Evolutionary conservation across 2,329 filamentous ascomycete genomes (phyloP).

Genomic region (Apiospora hydei): DNA sequence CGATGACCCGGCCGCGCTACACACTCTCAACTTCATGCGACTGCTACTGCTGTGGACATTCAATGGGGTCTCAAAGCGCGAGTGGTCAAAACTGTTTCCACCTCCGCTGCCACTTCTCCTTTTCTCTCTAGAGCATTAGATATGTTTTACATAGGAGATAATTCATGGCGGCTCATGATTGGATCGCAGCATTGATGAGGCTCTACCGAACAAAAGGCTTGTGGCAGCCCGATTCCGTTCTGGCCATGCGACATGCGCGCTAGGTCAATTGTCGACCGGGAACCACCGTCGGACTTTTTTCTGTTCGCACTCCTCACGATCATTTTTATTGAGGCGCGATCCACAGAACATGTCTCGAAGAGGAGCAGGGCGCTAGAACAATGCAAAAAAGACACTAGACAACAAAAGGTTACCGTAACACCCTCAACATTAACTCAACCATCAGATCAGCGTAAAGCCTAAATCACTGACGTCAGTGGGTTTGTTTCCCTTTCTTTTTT

Average conservation of each 20-base stretch:
- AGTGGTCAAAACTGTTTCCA: background rate
- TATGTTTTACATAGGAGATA: background rate
- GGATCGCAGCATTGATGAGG: slow-evolving; percentile 12
- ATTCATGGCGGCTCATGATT: background rate
- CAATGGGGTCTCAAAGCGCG: background rate
- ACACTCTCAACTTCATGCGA: background rate
- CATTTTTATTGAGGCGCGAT: background rate
- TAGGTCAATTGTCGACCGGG: background rate
- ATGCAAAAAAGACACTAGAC: background rate
- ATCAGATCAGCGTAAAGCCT: background rate
- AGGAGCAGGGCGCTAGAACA: background rate
- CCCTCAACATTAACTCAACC: background rate
- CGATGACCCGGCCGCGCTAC: background rate
- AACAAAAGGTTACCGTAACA: background rate
- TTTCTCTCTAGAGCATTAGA: background rate
- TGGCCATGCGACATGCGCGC: background rate
- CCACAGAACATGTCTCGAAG: slow-evolving; percentile 12
- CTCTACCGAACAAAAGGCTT: slow-evolving; percentile 5
- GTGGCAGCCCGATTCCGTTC: background rate
- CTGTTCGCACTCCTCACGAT: background rate
- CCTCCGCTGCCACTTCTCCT: background rate
- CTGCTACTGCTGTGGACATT: background rate
- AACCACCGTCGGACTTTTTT: slow-evolving; percentile 5
- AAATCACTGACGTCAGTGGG: slow-evolving; percentile 11
- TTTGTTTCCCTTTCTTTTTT: background rate